Conservation (phyloP, 352 stramenopile species). For the Globisporangium orthogonon region DNA sequence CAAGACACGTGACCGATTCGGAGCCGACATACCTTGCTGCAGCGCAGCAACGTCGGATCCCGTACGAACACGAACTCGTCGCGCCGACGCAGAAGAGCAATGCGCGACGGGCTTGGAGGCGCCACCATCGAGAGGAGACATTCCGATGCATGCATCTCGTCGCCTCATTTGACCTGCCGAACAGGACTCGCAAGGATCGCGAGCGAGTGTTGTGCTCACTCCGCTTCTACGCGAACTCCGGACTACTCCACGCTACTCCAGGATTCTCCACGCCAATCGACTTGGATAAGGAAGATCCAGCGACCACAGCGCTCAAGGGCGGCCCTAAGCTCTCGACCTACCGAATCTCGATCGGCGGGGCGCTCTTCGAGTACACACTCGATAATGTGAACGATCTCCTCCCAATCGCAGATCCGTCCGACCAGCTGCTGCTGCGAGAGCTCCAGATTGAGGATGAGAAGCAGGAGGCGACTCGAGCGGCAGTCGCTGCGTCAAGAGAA, state of each 20-base stretch:
- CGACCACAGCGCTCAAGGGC: conserved; percentile 17
- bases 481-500: neutral
- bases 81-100: conserved; percentile 23
- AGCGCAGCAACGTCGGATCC: conserved; percentile 14
- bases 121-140: conserved; percentile 42
- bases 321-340: conserved; percentile 46
- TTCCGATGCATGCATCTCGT: conserved; percentile 64
- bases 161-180: conserved; percentile 17
- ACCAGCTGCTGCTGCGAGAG: conserved; percentile 33
- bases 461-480: conserved; percentile 19
- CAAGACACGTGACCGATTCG: neutral
- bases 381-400: conserved; percentile 54
- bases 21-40: conserved; percentile 6
- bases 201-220: conserved; percentile 35
- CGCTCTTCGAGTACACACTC: conserved; percentile 49
- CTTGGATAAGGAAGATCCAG: conserved; percentile 29
- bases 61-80: conserved; percentile 15
- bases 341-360: conserved; percentile 24
- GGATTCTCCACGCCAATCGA: conserved; percentile 44
- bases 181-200: neutral
- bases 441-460: conserved; percentile 38
- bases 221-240: conserved; percentile 38
- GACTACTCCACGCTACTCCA: conserved; percentile 45
- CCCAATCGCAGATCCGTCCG: conserved; percentile 26
- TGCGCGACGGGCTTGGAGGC: conserved; percentile 21